Evolutionary conservation across 148 eudicot genomes (phyloP), one percentile per base, ranked within the genome.

Genomic region (Fagopyrum esculentum): DNA sequence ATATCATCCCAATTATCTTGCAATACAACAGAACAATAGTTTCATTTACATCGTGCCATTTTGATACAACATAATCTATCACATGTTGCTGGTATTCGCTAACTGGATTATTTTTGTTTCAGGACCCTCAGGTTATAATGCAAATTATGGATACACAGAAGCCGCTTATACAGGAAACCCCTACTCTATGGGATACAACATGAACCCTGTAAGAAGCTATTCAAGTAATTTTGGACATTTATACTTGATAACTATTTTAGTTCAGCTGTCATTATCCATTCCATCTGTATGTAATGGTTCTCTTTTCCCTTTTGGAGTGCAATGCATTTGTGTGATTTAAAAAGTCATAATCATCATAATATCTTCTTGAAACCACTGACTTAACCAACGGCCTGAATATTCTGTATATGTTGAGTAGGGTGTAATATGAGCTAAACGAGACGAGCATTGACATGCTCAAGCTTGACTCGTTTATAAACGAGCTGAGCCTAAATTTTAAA

Each of bases 141-240:
- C 86, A 52, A 84, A 72, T 79, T 91, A 94, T 80, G 88, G 84
- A 73, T 85, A 84, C 66, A 84, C 86, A 71, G 97, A 89, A 82
- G 86, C 85, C 72, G 94, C 86, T 72, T 93, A 88, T 87, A 79
- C 83, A 17, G 90, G 82, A 73, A 86, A 91, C 81, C 86, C 88
- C 16, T 94, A 91, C 83, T 84, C 90, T 84, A 59, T 81, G 71
- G 85, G 81, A 71, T 91, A 91, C 82, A 94, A 91, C 57, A 78
- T 84, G 82, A 83, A 83, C 75, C 86, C 90, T 10, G 87, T 84
- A 74, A 78, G 80, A 54, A 66, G 59, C 19, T 35, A 8, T 66
- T 66, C 9, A 12, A 35, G 45, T 63, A 29, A 29, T 63, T 59
- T 63, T 16, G 9, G 44, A 13, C 17, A 2, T 66, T 40, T 66